Evolutionary conservation across 805 yeast species (phyloP), one percentile per base, ranked within the genome.

Genomic region (Candida broadrunensis): DNA sequence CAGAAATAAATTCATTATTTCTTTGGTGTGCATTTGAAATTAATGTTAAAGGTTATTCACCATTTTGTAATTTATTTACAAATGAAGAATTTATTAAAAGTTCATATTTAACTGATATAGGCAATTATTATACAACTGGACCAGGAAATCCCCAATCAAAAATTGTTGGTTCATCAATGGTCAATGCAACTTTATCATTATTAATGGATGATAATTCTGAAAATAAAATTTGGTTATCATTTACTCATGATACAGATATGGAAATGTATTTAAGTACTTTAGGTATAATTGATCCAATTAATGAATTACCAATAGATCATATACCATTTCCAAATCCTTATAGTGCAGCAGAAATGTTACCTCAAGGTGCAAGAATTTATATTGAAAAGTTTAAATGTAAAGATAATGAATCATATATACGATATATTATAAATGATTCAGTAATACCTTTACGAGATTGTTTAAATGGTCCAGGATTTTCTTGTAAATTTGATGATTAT

Each of bases 21-120:
- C 67, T 71, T 9, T 72, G 80, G 61, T 86, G 95, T 63, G 88
- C 86, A 2, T 87, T 72, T 56, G 95, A 87, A 60, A 63, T 84
- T 33, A 85, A 84, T 41, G 85, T 79, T 7, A 71, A 70, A 41
- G 95, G 93, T 6, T 56, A 62, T 39, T 83, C 91, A n/a, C 72
- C 73, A 21, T 78, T 85, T 46, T 87, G 95, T 60, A 70, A 72
- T 26, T 68, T 83, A 26, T 80, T 87, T 63, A 82, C 87, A 31
- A 72, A 72, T 49, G 80, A 80, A 17, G 90, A 86, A 44, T 81
- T 79, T 69, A 61, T 82, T 38, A 75, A 74, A 20, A 75, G 72
- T 49, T 80, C 80, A 38, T 87, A 86, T 60, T 65, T 72, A 19
- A 67, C 67, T 19, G 89, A 85, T 46, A 64, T 83, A 32, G 62